Evolutionary conservation across 192 early-diverging fungal species (phyloP), one percentile per base, ranked within the genome.

Genomic region (Chytriomyces confervae): DNA sequence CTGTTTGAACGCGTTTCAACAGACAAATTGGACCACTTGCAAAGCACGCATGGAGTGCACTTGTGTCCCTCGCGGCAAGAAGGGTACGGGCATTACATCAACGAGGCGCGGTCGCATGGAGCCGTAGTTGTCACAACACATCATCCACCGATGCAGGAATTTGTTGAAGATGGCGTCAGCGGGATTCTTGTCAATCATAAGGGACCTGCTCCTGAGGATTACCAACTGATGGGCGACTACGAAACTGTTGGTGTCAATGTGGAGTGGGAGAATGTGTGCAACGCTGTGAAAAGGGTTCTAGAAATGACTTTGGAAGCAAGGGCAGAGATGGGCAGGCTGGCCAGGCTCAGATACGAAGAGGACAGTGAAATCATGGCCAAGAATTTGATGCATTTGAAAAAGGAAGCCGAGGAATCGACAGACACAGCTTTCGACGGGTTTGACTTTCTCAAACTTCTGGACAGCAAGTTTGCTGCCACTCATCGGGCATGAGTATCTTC

Each of bases 71-170:
- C 69, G 7, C 27, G 20, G 50, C 73, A 75, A 66, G 73, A 75
- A 66, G 73, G 73, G 13, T 75, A 65, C 20, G 70, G 70, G 29
- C 70, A 72, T 24, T 72, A 72, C 43, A 72, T 72, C 45, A 72
- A 72, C 47, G 73, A 75, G 23, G 73, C 73, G 16, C n/a, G 73
- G 7, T 23, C 62, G 3, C 9, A 66, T 8, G 62, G 73, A 11
- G 73, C 73, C 10, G 9, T 75, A 9, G 64, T 75, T 47, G 18
- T 75, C 7, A 65, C 62, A 5, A 75, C 73, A 6, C 61, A 75
- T 46, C 49, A 49, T 47, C n/a, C 62, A 18, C 73, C 73, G 7
- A 75, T 75, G 73, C 65, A 75, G 20, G 73, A 75, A 23, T 75
- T 75, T 66, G 62, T 75, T 20, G 50, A 57, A 6, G 73, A 75